Base-by-base conservation (phyloP, 208 protist species). In the Crithidia sp. region DNA sequence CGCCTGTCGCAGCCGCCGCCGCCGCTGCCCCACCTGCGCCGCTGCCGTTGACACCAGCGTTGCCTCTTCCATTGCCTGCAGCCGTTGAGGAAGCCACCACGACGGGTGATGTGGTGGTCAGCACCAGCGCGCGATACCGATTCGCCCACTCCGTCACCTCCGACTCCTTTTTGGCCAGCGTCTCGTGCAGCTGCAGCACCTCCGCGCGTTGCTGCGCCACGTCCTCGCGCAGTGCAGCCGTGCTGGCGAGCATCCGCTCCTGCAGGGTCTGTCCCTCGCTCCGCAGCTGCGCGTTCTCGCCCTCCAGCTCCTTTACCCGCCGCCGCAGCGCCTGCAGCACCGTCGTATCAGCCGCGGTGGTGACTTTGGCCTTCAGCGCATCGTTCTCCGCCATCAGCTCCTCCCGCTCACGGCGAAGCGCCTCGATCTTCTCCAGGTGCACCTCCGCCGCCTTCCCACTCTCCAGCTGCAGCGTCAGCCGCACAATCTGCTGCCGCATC, bases 381-480 rank as follows among this genome's bases (percentile, higher is more conserved):
- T 89, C 80, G 40, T 89, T 79, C 53, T 84, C 77, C 2, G 54
- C 14, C 17, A 75, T 66, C 37, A 92, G 77, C 59, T 69, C 79
- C 55, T 92, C 88, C 37, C 77, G 66, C 44, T 93, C 81, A 2
- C 59, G 77, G n/a, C 74, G 75, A 9, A 92, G 73, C 2, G 60
- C 44, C 2, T 77, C 49, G 47, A 95, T 85, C 68, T 90, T 86
- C 19, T 83, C 85, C 12, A 77, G 37, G 59, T 89, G 86, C 41
- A 89, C 75, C 73, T 90, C 84, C 14, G 81, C 72, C 4, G 81
- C 86, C 59, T 89, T 90, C 16, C 88, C 88, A 41, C 85, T 76
- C 78, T 93, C 91, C 14, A 93, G 67, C 78, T 95, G 84, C 55
- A 96, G 64, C 45, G 91, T 94, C 19, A 94, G 84, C 7, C 83